Evolutionary conservation across 2,329 filamentous ascomycete species (phyloP).

Genomic region (Penicillium sp.): DNA sequence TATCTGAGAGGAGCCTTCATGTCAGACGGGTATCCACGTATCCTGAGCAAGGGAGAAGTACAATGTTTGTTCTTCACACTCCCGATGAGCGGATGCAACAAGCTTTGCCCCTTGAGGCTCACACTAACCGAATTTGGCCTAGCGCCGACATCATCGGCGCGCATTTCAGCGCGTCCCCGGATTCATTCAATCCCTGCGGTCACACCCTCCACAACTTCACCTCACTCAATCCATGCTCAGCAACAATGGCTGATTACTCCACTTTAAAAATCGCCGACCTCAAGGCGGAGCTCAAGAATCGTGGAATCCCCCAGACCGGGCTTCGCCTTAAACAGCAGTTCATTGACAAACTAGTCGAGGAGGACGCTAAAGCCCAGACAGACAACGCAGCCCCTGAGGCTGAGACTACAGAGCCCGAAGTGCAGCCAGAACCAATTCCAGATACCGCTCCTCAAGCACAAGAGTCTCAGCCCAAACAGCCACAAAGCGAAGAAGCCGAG

Average conservation of each 20-base stretch:
- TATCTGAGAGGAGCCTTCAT: too few relatives aligned
- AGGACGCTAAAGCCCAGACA: conserved; percentile 34
- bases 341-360: conserved; percentile 57
- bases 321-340: conserved; percentile 64
- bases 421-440: neutral
- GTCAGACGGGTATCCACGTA: too few relatives aligned
- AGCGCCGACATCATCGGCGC: conserved; percentile 22
- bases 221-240: conserved; percentile 7
- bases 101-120: neutral
- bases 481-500: conserved; percentile 7
- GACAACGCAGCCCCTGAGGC: conserved; percentile 25
- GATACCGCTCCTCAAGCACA: conserved; percentile 8
- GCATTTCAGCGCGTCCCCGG: conserved; percentile 22
- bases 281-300: conserved; percentile 67
- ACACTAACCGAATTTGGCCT: conserved; percentile 14
- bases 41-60: neutral
- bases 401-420: conserved; percentile 6
- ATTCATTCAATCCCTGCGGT: conserved; percentile 14
- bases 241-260: conserved; percentile 50
- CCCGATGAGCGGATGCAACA: neutral
- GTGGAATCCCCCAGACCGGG: conserved; percentile 64
- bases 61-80: neutral
- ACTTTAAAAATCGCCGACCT: conserved; percentile 70
- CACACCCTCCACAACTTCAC: neutral
- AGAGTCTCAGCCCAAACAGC: conserved; percentile 15